Percentiles rank a stretch among this genome's conserved stretches.
Conservation (phyloP, 2,329 filamentous ascomycete species). For the Mycocentrospora acerina region DNA sequence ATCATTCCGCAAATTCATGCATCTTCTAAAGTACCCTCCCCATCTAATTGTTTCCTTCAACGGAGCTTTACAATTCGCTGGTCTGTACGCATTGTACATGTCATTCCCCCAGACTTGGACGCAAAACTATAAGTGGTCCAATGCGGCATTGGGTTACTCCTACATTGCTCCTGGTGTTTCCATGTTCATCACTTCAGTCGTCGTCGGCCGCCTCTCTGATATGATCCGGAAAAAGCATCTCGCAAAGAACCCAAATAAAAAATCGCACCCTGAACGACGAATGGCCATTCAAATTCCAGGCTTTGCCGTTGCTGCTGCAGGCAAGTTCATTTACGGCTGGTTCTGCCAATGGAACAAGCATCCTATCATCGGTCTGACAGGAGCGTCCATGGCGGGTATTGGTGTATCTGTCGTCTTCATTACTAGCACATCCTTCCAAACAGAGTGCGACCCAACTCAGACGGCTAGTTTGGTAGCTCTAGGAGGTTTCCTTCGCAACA, state of each 20-base stretch:
- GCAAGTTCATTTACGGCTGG: slow-evolving; percentile 48
- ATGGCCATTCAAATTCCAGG: slow-evolving; percentile 46
- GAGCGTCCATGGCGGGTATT: slow-evolving; percentile 40
- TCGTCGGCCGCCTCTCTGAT: slow-evolving; percentile 45
- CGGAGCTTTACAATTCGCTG: slow-evolving; percentile 30
- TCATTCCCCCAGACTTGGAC: slow-evolving; percentile 23
- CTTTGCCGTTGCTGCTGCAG: slow-evolving; percentile 41
- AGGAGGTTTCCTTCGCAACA: slow-evolving; percentile 45
- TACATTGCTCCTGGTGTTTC: slow-evolving; percentile 41
- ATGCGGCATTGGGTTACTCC: slow-evolving; percentile 37
- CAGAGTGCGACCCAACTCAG: slow-evolving; percentile 43
- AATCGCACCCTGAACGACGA: slow-evolving; percentile 43
- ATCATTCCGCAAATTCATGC: slow-evolving; percentile 24
- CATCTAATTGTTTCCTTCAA: slow-evolving; percentile 34
- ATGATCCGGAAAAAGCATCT: slow-evolving; percentile 32
- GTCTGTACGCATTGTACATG: slow-evolving; percentile 30
- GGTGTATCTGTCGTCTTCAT: slow-evolving; percentile 45
- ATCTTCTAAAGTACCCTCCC: slow-evolving; percentile 28
- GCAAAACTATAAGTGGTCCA: slow-evolving; percentile 27
- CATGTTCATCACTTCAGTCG: slow-evolving; percentile 40
- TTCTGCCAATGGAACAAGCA: slow-evolving; percentile 32
- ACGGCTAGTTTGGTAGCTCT: slow-evolving; percentile 47
- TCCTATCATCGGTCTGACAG: slow-evolving; percentile 17
- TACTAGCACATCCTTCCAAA: slow-evolving; percentile 46
- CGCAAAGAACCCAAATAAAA: slow-evolving; percentile 21